phyloP scores from a whole-genome alignment of 495 filamentous ascomycete species.

The Parmelia sp. region DNA sequence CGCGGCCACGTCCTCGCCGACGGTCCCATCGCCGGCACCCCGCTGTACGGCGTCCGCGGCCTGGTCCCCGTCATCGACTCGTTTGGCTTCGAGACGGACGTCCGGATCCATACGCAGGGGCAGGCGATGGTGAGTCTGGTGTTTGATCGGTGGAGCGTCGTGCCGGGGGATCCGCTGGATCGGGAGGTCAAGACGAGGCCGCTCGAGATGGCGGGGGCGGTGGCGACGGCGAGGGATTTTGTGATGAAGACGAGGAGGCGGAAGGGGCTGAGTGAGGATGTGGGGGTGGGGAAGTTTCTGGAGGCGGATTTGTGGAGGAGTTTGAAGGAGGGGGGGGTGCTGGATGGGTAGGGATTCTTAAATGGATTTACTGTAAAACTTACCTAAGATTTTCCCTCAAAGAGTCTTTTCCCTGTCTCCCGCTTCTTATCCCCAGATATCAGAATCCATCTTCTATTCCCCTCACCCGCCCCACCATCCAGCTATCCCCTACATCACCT shows the following conservation, averaged over 20 bases:
- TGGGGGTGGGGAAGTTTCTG: constrained; percentile 89
- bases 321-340: constrained; percentile 78
- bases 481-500: too few species aligned
- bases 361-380: too few species aligned
- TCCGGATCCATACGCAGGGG: constrained; percentile 92
- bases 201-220: constrained; percentile 76
- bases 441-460: too few species aligned
- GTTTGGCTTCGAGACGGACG: constrained; percentile 96
- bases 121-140: constrained; percentile 84
- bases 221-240: constrained; percentile 89
- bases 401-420: too few species aligned
- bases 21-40: constrained; percentile 89
- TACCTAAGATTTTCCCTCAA: too few species aligned
- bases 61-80: constrained; percentile 92
- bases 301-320: constrained; percentile 88
- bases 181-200: constrained; percentile 73
- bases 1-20: constrained; percentile 90
- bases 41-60: constrained; percentile 84
- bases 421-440: too few species aligned
- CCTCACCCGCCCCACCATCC: too few species aligned
- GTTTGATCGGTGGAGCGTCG: constrained; percentile 92
- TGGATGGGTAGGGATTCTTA: constrained; percentile 62
- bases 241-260: constrained; percentile 89
- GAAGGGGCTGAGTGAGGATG: constrained; percentile 93
- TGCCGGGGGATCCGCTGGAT: constrained; percentile 92